Percentiles rank a stretch among this genome's conserved stretches.
These are phyloP conservation scores for Camelina laxa DNA, from an alignment of 345 rosid species.

Conservation along the genomic window DNA sequence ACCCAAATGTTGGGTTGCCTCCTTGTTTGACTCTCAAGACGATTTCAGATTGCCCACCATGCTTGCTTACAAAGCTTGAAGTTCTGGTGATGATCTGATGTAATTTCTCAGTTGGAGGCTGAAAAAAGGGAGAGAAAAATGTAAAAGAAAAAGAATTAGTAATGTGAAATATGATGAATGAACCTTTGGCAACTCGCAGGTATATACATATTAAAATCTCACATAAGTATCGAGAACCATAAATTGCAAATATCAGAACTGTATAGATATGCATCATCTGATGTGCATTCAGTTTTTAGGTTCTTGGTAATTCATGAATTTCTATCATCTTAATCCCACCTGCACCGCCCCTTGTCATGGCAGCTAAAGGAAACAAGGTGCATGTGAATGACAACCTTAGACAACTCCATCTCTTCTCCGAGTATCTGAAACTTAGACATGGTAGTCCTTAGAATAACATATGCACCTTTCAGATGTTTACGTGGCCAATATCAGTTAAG, in stretches of 20 bases:
- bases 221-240: conserved; percentile 57
- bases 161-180: conserved; percentile 37
- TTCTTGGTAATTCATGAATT: conserved; percentile 61
- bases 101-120: conserved; percentile 91
- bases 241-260: conserved; percentile 66
- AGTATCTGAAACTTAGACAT: conserved; percentile 99
- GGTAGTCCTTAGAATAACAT: conserved; percentile 95
- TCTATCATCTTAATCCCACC: conserved; percentile 97
- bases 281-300: conserved; percentile 56
- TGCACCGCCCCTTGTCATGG: conserved; percentile 90
- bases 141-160: conserved; percentile 38
- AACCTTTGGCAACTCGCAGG: conserved; percentile 34
- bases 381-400: conserved; percentile 70
- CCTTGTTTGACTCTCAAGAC: conserved; percentile 97
- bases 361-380: conserved; percentile 95
- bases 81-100: conserved; percentile 95
- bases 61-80: conserved; percentile 76
- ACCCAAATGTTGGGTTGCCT: conserved; percentile 91
- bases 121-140: conserved; percentile 46
- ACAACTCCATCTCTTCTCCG: conserved; percentile 84
- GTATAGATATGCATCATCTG: conserved; percentile 64
- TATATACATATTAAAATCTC: conserved; percentile 49
- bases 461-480: conserved; percentile 73
- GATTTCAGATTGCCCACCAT: conserved; percentile 95
- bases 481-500: conserved; percentile 58